Evolutionary conservation across 495 filamentous ascomycete genomes (phyloP), one percentile per base, ranked within the genome.

Genomic region (Sabuloglossum arenarium): DNA sequence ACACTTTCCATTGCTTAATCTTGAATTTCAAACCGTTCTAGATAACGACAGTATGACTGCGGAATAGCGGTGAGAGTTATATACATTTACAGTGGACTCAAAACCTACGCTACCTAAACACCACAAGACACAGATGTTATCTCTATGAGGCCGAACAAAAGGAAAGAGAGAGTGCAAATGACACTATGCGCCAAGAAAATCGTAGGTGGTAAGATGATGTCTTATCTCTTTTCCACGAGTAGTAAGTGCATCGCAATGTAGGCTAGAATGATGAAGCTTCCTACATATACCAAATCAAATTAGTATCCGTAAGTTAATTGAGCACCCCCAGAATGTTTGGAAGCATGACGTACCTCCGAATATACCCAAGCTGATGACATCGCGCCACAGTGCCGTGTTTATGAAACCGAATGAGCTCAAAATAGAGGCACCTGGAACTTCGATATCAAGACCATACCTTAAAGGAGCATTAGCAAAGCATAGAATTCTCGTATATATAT

Each of bases 201-300:
- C 34, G 8, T n/a, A 49, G 45, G 12, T 3, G 11, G 45, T 49
- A 14, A 49, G 34, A 10, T 4, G 23, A 1, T 6, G 8, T 54
- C 23, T 69, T 71, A 94, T 63, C 91, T 73, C 74, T 82, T 90
- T 79, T 98, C 91, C 14, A 98, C 81, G 42, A 98, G 76, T 59
- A 98, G 67, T 53, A 95, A 65, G 73, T 97, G 93, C 88, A 98
- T 93, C 29, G 90, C 88, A 19, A 65, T 72, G 68, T 98, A 98
- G 21, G 89, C 88, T 61, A 96, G 74, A 10, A 97, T 71, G 54
- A 97, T 79, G 59, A 97, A 97, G 0, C 76, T 75, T 1, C 75
- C 85, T 6, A 83, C n/a, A 86, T 62, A 46, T n/a, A 46, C 8
- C 47, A 19, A 51, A 51, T 19, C 24, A 16, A 27, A 14, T 51